These are phyloP conservation scores for Scopulariopsis brevicaulis DNA, from an alignment of 2,329 filamentous ascomycete genomes.

Conservation along the genomic window DNA sequence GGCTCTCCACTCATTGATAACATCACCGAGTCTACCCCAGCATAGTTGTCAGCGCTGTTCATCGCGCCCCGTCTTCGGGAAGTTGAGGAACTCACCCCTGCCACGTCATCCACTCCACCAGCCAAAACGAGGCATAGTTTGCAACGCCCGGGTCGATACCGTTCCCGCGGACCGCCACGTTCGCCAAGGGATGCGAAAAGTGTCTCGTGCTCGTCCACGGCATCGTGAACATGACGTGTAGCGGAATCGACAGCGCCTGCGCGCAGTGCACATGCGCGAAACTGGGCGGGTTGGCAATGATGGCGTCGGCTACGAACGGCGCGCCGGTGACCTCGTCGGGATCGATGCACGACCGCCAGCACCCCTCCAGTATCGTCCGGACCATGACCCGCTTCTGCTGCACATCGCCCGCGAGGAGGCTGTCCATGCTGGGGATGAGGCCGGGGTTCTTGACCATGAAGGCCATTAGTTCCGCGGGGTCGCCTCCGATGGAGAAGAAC, in stretches of 20 bases:
- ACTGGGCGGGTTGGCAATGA: constrained; percentile 69
- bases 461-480: constrained; percentile 67
- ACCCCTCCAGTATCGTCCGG: constrained; percentile 66
- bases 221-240: constrained; percentile 95
- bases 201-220: constrained; percentile 79
- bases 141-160: constrained; percentile 51
- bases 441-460: constrained; percentile 90
- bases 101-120: constrained; percentile 90
- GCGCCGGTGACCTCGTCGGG: constrained; percentile 54
- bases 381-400: constrained; percentile 66
- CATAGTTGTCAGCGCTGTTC: neutral
- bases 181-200: constrained; percentile 79
- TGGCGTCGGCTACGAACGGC: constrained; percentile 75
- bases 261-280: constrained; percentile 68
- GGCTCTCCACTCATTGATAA: constrained; percentile 80
- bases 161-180: constrained; percentile 65
- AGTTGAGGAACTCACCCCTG: constrained; percentile 41
- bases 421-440: constrained; percentile 71
- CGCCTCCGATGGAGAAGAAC: constrained; percentile 65
- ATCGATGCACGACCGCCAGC: constrained; percentile 79
- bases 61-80: neutral
- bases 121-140: constrained; percentile 73
- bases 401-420: constrained; percentile 66
- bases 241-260: constrained; percentile 61
- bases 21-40: constrained; percentile 50